Base-by-base conservation (phyloP, 2,329 filamentous ascomycete genomes). In the Zasmidium cellare region DNA sequence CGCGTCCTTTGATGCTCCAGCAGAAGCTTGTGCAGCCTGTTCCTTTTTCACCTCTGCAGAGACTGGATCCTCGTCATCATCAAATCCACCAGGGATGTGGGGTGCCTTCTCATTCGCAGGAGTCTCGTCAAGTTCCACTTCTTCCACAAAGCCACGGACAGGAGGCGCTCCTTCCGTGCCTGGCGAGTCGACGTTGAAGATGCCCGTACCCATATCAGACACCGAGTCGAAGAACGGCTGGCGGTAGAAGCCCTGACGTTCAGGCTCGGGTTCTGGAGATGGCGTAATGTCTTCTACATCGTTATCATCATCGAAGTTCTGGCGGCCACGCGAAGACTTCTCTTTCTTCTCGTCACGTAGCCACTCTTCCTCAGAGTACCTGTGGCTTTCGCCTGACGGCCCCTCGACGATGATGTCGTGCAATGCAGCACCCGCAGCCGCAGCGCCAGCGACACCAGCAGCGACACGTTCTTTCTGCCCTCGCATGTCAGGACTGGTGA, bases 1-100 rank as follows among this genome's bases (percentile, higher is more conserved):
- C 24, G 16, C 48, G 49, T 61, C 61, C 28, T 59, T 57, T 16
- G 53, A 24, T 22, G 48, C 41, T 19, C 50, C 44, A 22, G 57
- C 54, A n/a, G 48, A 53, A 5, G 55, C 23, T 14, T 20, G 19
- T 1, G 46, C 16, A 35, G 53, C 28, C 12, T 46, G 45, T 12
- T 59, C 51, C 12, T 50, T 46, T 18, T 51, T 20, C 5, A 14
- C 31, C 28, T 56, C 59, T n/a, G 51, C 24, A 14, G 51, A 20
- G 11, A 51, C 53, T 9, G 28, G 28, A 31, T 54, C 44, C 31
- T 57, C 44, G 9, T 66, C 76, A 45, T 78, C 71, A 20, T 70
- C 69, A 60, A 89, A 92, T 9, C 81, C 76, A 19, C 87, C 88
- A 22, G 87, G 86, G 72, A 88, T 83, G 56, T 83, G 80, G 46